These are phyloP conservation scores for Penicillium paxilli DNA, from an alignment of 495 filamentous ascomycete species.

Conservation along the genomic window DNA sequence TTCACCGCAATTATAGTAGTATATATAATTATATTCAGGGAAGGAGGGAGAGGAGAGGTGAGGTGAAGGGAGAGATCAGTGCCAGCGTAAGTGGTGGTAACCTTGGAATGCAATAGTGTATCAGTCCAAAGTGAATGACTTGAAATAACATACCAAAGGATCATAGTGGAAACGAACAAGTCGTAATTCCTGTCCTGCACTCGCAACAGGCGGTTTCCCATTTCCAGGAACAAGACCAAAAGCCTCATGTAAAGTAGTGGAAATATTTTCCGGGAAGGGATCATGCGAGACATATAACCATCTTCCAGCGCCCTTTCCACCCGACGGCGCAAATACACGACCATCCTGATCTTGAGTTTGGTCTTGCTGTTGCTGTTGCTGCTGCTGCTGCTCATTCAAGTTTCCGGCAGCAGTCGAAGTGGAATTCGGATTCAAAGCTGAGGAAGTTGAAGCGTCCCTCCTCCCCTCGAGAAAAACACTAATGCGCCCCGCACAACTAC, in stretches of 20 bases:
- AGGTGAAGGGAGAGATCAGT: no score
- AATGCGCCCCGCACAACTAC: constrained; percentile 83
- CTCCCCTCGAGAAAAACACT: constrained; percentile 83
- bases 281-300: constrained; percentile 91
- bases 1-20: no score
- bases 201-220: constrained; percentile 22
- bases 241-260: constrained; percentile 23
- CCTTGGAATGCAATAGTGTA: neutral
- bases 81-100: no score
- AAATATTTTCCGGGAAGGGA: constrained; percentile 43
- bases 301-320: constrained; percentile 79
- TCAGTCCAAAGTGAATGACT: neutral
- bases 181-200: constrained; percentile 35
- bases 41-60: neutral
- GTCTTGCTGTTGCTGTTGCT: constrained; percentile 7
- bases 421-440: no score
- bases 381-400: neutral
- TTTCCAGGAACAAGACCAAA: constrained; percentile 37
- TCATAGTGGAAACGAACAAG: constrained; percentile 91
- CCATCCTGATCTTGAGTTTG: constrained; percentile 12
- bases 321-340: constrained; percentile 49
- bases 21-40: no score
- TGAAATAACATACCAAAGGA: constrained; percentile 69
- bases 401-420: no score
- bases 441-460: no score